Evolutionary conservation across 306 rosid genomes (phyloP), one percentile per base, ranked within the genome.

Genomic region (Crataegus laevigata): DNA sequence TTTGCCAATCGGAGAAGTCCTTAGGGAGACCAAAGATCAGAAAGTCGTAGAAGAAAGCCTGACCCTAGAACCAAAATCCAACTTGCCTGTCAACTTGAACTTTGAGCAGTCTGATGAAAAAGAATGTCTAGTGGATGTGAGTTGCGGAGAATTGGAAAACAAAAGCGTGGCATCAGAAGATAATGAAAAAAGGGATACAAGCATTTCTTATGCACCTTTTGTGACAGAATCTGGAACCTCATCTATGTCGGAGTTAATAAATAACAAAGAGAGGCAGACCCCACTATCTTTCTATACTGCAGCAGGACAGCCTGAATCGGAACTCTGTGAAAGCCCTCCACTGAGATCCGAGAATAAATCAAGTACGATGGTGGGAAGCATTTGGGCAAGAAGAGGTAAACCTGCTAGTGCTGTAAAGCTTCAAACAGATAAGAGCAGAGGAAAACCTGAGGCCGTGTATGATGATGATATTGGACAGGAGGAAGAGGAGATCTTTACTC

Each of bases 361-460:
- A 57, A 42, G 71, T 79, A 50, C 3, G 3, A 69, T 50, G 68
- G 42, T 57, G 71, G 67, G 60, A 45, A 87, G 83, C 79, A 79
- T 83, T 85, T 86, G 91, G 96, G 83, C 85, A 55, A 89, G 88
- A 83, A 88, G 90, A 77, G 92, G 89, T 68, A 90, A 85, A 86
- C 85, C 84, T 83, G 80, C 77, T 42, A 88, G 87, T 84, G 90
- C 81, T 78, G 85, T 86, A 78, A 82, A 59, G 74, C 76, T 81
- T 76, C 84, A 42, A 77, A 85, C 84, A 25, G 83, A 86, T 51
- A 76, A 36, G 77, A 84, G 82, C 54, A 78, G 82, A 84, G 60
- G 73, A 32, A 74, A 66, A 77, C 55, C 40, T 38, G 66, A 47
- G 18, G 69, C 65, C 72, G 69, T 60, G 17, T 66, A 62, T 84